Evolutionary conservation across 2,329 filamentous ascomycete genomes (phyloP).

Genomic region (Ophiognomonia clavigignenti-juglandacearum): DNA sequence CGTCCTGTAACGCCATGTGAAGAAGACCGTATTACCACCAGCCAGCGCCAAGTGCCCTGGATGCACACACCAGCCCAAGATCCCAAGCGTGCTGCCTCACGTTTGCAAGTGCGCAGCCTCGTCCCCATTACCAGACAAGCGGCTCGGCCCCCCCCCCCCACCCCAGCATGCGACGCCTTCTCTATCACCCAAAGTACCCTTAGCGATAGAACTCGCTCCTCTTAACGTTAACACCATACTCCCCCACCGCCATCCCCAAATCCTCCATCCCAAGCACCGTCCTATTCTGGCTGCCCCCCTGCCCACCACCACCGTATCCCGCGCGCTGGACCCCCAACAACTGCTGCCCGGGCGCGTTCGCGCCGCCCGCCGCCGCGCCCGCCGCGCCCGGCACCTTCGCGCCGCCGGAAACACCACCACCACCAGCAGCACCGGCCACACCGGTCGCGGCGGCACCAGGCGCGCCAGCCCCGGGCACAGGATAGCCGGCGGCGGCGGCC

Average conservation of each 20-base stretch:
- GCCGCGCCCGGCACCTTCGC: too few relatives aligned
- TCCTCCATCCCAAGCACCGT: constrained; percentile 99
- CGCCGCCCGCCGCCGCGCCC: constrained; percentile 30
- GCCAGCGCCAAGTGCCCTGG: too few relatives aligned
- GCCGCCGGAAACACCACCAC: too few relatives aligned
- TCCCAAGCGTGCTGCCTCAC: too few relatives aligned
- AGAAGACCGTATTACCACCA: not conserved
- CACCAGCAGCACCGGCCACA: too few relatives aligned
- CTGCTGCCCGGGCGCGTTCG: constrained; percentile 8
- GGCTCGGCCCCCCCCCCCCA: too few relatives aligned
- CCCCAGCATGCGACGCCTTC: too few relatives aligned
- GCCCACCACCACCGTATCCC: constrained; percentile 81
- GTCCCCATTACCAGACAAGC: too few relatives aligned
- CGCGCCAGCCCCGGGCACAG: constrained; percentile 39
- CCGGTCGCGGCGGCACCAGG: too few relatives aligned
- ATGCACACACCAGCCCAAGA: too few relatives aligned
- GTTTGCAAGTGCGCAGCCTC: too few relatives aligned
- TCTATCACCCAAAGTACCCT: constrained; percentile 1
- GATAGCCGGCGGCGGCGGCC: constrained; percentile 68
- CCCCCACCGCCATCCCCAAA: constrained; percentile 92
- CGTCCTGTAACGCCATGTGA: not conserved
- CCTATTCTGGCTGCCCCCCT: constrained; percentile 81
- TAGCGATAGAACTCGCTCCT: constrained; percentile 93
- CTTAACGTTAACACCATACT: constrained; percentile 98
- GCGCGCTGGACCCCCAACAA: constrained; percentile 70